phyloP scores from a whole-genome alignment of 176 grass and related monocot species.

The sorghum (Sorghum bicolor) region Sorghum_bicolor_NCBIv3 NC_012873.2:55780001-55780500 shows the following conservation, averaged over 20 bases:
- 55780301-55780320: constrained; percentile 14
- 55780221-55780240: background rate
- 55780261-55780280: background rate
- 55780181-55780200: background rate
- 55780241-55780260: background rate
- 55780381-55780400: background rate
- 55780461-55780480: background rate
- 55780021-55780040: background rate
- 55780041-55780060: background rate
- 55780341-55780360: constrained; percentile 27
- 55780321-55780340: constrained; percentile 33
- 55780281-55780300: background rate
- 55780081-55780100: constrained; percentile 5
- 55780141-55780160: background rate
- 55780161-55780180: background rate
- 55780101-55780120: background rate
- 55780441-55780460: background rate
- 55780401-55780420: too few relatives aligned
- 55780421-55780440: background rate
- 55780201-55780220: background rate
- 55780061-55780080: background rate
- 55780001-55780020: background rate
- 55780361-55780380: background rate
- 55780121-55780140: constrained; percentile 11
- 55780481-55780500: background rate